A percentile compares a stretch with the other conserved stretches of the same genome.
Conservation (phyloP, 225 moss, liverwort and hornwort genomes). For the Marchantia polymorpha region DNA sequence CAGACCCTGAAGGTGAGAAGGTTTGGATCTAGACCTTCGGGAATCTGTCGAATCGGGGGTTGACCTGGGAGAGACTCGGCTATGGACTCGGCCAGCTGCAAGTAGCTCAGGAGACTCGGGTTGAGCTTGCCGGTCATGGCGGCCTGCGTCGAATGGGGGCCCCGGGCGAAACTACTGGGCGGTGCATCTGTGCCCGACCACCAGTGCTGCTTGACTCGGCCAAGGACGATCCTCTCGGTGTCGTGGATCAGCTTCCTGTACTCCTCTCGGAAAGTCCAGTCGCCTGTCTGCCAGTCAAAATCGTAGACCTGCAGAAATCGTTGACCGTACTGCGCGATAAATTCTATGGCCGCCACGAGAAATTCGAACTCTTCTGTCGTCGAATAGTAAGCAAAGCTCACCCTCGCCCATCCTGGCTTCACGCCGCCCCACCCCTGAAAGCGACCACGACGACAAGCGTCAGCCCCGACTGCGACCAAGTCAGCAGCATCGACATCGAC, state of each 20-base stretch:
- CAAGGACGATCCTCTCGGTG: background rate
- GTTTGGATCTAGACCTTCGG: constrained; percentile 7
- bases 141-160: background rate
- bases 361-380: constrained; percentile 38
- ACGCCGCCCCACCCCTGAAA: constrained; percentile 31
- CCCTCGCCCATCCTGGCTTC: constrained; percentile 44
- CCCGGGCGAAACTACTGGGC: background rate
- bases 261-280: constrained; percentile 34
- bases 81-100: background rate
- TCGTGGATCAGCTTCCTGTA: background rate
- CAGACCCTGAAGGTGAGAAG: background rate
- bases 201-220: constrained; percentile 6
- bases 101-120: background rate
- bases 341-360: constrained; percentile 38
- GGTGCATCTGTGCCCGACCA: background rate
- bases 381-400: constrained; percentile 38
- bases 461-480: background rate
- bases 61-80: constrained; percentile 5
- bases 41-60: background rate
- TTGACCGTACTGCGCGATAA: constrained; percentile 33
- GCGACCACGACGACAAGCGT: background rate
- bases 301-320: constrained; percentile 37
- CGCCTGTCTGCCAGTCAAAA: constrained; percentile 39
- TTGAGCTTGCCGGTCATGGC: background rate
- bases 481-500: background rate